phyloP scores from a whole-genome alignment of 2,329 filamentous ascomycete species.

The Verticillium zaregamsianum region DNA sequence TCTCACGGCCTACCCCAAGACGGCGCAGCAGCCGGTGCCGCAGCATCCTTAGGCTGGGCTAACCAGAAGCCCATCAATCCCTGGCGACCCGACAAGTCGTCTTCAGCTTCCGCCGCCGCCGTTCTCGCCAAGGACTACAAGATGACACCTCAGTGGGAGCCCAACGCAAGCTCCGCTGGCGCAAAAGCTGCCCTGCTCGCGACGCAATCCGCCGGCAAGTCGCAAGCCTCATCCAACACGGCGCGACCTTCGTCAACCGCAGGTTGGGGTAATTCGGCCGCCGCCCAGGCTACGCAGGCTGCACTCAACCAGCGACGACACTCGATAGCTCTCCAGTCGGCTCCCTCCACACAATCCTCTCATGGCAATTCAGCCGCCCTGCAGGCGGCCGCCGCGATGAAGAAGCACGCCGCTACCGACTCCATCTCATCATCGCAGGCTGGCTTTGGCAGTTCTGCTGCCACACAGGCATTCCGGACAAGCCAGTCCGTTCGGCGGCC shows the following conservation, averaged over 20 bases:
- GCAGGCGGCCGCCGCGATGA: constrained; percentile 17
- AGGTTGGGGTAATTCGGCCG: constrained; percentile 44
- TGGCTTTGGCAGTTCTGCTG: constrained; percentile 63
- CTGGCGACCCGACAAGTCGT: constrained; percentile 59
- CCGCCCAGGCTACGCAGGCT: constrained; percentile 23
- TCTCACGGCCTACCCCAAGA: constrained; percentile 55
- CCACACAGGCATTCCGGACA: constrained; percentile 61
- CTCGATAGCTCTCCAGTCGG: background rate
- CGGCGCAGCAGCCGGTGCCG: constrained; percentile 65
- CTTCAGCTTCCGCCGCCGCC: constrained; percentile 45
- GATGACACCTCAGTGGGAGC: constrained; percentile 53
- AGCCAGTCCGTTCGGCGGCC: constrained; percentile 20
- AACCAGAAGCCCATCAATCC: constrained; percentile 61
- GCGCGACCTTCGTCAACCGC: constrained; percentile 24
- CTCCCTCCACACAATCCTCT: background rate
- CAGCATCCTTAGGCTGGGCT: constrained; percentile 69
- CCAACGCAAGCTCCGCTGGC: constrained; percentile 56
- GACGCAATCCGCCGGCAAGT: constrained; percentile 20
- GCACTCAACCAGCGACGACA: background rate
- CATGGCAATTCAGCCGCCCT: background rate
- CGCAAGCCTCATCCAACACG: constrained; percentile 22
- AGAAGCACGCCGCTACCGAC: background rate
- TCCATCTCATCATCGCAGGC: constrained; percentile 15
- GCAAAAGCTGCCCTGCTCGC: constrained; percentile 73
- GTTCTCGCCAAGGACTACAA: constrained; percentile 37